phyloP scores from a whole-genome alignment of 129 eudicot genomes.

The Lonicera japonica region DNA sequence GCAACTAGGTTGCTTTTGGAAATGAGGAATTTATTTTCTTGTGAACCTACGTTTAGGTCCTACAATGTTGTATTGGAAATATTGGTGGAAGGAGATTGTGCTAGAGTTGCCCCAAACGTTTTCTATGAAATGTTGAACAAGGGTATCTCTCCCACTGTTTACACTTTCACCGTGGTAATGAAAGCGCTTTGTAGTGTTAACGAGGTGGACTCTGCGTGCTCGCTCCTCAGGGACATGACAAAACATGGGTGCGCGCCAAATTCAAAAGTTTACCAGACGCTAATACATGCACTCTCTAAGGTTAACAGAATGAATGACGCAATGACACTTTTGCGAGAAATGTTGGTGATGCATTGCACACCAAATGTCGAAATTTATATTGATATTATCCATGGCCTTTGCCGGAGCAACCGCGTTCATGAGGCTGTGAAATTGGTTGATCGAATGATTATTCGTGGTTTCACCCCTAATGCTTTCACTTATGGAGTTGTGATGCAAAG shows the following conservation, averaged over 20 bases:
- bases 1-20: slow-evolving; percentile 81
- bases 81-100: slow-evolving; percentile 63
- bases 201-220: slow-evolving; percentile 71
- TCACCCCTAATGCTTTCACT: slow-evolving; percentile 58
- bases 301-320: slow-evolving; percentile 61
- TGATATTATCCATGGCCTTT: slow-evolving; percentile 75
- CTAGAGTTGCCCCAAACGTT: slow-evolving; percentile 72
- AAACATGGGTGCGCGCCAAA: slow-evolving; percentile 91
- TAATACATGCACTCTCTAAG: slow-evolving; percentile 62
- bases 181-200: slow-evolving; percentile 68
- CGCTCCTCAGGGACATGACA: slow-evolving; percentile 81
- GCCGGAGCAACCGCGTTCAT: slow-evolving; percentile 52
- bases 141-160: slow-evolving; percentile 67
- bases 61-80: slow-evolving; percentile 75
- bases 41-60: slow-evolving; percentile 57
- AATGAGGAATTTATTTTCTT: slow-evolving; percentile 57
- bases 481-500: slow-evolving; percentile 75
- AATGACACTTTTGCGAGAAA: slow-evolving; percentile 63
- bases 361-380: slow-evolving; percentile 91
- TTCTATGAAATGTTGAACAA: slow-evolving; percentile 78
- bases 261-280: slow-evolving; percentile 70
- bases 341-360: slow-evolving; percentile 84
- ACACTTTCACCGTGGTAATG: slow-evolving; percentile 65
- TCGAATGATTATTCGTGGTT: slow-evolving; percentile 87
- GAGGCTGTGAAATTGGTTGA: slow-evolving; percentile 85